phyloP scores from a whole-genome alignment of 306 rosid species.

The Lathyrus sativus region DNA sequence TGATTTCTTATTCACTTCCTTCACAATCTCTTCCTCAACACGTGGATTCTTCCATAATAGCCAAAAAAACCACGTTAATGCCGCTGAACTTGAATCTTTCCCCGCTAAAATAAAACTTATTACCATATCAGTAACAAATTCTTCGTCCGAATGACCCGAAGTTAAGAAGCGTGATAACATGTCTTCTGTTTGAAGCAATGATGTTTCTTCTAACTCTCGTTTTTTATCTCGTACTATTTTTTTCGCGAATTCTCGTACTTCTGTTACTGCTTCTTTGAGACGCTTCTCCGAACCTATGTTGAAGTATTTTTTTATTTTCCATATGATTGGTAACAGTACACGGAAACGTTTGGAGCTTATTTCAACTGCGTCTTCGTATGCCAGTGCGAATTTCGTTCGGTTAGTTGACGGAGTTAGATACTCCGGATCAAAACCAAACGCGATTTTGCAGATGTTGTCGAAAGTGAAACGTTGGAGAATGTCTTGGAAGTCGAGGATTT shows the following conservation, averaged over 20 bases:
- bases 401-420: slow-evolving; percentile 51
- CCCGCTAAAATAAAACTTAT: slow-evolving; percentile 77
- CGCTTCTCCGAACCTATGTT: slow-evolving; percentile 61
- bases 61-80: slow-evolving; percentile 81
- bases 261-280: slow-evolving; percentile 31
- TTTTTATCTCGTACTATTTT: slow-evolving; percentile 55
- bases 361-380: slow-evolving; percentile 50
- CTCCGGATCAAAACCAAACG: slow-evolving; percentile 68
- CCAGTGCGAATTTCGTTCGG: slow-evolving; percentile 48
- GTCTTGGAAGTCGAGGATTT: slow-evolving; percentile 65
- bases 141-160: slow-evolving; percentile 52
- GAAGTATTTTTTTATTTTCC: slow-evolving; percentile 55
- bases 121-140: slow-evolving; percentile 59
- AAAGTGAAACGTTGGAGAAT: slow-evolving; percentile 72
- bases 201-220: slow-evolving; percentile 41
- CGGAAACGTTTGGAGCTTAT: slow-evolving; percentile 48
- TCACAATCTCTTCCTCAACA: slow-evolving; percentile 49
- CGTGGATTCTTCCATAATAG: slow-evolving; percentile 50
- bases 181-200: slow-evolving; percentile 46
- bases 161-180: slow-evolving; percentile 63
- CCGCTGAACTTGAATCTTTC: slow-evolving; percentile 62
- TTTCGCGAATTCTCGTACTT: slow-evolving; percentile 54
- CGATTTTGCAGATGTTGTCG: slow-evolving; percentile 71
- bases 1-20: slow-evolving; percentile 43
- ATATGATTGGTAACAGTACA: slow-evolving; percentile 29